These are phyloP conservation scores for Lavandula angustifolia DNA, from an alignment of 257 asterid genomes.

Conservation along the genomic window DNA sequence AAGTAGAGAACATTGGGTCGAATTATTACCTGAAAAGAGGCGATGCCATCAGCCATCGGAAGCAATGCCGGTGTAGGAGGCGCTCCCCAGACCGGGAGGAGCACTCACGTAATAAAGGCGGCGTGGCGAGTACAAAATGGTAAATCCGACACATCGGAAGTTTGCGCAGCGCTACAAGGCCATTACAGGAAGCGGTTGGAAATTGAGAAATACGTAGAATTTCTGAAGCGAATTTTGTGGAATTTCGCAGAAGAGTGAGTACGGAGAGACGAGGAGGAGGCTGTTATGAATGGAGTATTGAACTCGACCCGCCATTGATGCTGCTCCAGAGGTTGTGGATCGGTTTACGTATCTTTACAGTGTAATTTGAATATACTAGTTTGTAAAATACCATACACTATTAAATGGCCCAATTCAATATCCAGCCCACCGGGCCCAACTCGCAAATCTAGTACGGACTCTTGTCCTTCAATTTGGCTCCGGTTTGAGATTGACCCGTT, in stretches of 20 bases:
- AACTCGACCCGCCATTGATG: conserved; percentile 62
- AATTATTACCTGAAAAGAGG: conserved; percentile 82
- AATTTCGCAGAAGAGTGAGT: conserved; percentile 30
- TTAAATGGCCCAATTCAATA: too few species aligned
- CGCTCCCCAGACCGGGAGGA: conserved; percentile 99
- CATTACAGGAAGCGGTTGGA: conserved; percentile 48
- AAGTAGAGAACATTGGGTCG: too few species aligned
- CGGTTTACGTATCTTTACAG: too few species aligned
- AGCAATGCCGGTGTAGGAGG: conserved; percentile 94
- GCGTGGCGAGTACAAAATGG: conserved; percentile 84
- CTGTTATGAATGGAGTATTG: conserved; percentile 60
- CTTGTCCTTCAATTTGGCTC: too few species aligned
- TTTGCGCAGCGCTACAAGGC: conserved; percentile 39
- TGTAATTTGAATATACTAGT: too few species aligned
- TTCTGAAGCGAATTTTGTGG: conserved; percentile 29
- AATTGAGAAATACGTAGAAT: conserved; percentile 37
- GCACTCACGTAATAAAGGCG: conserved; percentile 98
- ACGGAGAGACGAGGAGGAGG: conserved; percentile 33
- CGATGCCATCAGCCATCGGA: conserved; percentile 94
- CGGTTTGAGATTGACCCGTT: too few species aligned
- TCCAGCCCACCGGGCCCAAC: too few species aligned
- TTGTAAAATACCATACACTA: too few species aligned
- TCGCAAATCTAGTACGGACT: too few species aligned
- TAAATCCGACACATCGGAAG: conserved; percentile 32
- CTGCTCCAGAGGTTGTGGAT: conserved; percentile 12